Percentiles rank a stretch among this genome's conserved stretches.
Conservation (phyloP, 2,329 filamentous ascomycete species). For the Xylariaceae sp. region DNA sequence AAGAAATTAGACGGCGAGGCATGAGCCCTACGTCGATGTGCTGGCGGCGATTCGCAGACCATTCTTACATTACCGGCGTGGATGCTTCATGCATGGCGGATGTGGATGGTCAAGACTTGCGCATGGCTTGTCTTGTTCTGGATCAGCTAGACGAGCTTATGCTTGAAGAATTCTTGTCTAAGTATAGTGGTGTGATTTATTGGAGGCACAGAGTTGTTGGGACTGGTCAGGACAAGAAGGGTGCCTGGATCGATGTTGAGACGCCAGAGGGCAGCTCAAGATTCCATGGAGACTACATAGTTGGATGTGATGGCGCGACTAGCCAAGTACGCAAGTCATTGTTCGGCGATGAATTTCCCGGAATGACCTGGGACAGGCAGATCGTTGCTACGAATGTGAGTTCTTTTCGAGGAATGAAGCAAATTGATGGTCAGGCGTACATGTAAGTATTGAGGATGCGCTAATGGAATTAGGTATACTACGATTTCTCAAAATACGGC, state of each 20-base stretch:
- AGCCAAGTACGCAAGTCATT: constrained; percentile 45
- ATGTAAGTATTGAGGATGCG: not conserved
- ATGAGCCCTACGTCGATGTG: constrained; percentile 37
- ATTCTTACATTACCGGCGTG: constrained; percentile 35
- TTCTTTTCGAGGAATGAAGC: not conserved
- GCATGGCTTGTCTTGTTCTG: constrained; percentile 39
- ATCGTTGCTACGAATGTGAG: constrained; percentile 60
- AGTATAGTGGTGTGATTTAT: constrained; percentile 34
- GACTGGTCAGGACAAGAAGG: constrained; percentile 43
- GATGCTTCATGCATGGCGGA: constrained; percentile 32
- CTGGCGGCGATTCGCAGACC: constrained; percentile 37
- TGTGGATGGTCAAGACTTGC: constrained; percentile 37
- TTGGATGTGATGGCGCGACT: constrained; percentile 54
- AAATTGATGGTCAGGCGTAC: not conserved
- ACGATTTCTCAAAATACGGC: constrained; percentile 53
- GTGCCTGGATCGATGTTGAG: constrained; percentile 44
- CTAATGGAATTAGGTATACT: constrained; percentile 48
- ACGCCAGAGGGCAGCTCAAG: constrained; percentile 34
- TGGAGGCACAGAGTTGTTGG: constrained; percentile 46
- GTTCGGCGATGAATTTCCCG: constrained; percentile 55
- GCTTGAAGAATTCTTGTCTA: constrained; percentile 36
- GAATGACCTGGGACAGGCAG: constrained; percentile 56
- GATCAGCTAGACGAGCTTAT: constrained; percentile 42
- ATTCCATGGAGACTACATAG: constrained; percentile 48
- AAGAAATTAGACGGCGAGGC: constrained; percentile 34